phyloP scores from a whole-genome alignment of 805 yeast species.

The Scheffersomyces lignosus region DNA sequence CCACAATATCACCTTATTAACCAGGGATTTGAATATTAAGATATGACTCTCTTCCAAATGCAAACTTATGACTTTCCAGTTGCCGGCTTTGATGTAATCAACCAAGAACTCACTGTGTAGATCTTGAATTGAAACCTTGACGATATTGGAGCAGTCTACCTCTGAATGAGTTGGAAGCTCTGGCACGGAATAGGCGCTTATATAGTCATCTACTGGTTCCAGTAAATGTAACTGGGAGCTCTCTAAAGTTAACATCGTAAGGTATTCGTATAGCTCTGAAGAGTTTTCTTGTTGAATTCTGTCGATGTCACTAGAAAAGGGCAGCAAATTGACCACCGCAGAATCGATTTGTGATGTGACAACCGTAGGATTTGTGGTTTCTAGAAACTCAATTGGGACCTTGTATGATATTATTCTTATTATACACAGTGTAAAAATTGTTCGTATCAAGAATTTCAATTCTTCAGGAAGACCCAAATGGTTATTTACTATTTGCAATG shows the following conservation, averaged over 20 bases:
- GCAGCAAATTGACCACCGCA: not conserved
- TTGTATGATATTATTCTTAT: not conserved
- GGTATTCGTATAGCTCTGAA: conserved; percentile 17
- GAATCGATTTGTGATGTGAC: not conserved
- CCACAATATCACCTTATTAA: too few species aligned
- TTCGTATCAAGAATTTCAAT: conserved; percentile 1
- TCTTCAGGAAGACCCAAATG: conserved; percentile 6
- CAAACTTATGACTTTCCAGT: conserved; percentile 2
- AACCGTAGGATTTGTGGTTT: not conserved
- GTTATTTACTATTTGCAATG: not conserved
- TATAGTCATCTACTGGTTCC: conserved; percentile 3
- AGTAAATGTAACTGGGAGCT: conserved; percentile 13
- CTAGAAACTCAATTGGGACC: not conserved
- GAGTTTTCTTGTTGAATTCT: not conserved
- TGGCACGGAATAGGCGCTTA: conserved; percentile 8
- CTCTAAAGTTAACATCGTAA: conserved; percentile 15
- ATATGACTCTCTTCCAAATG: conserved; percentile 1
- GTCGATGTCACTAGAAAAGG: not conserved
- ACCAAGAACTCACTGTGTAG: conserved; percentile 1
- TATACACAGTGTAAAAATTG: conserved; percentile 2
- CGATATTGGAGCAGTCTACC: too few species aligned
- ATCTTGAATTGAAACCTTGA: too few species aligned
- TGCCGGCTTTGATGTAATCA: not conserved
- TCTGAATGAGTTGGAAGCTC: not conserved
- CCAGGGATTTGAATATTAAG: not conserved